Evolutionary conservation across 83 land plant species (phyloP).

Genomic region (Picea mariana): DNA sequence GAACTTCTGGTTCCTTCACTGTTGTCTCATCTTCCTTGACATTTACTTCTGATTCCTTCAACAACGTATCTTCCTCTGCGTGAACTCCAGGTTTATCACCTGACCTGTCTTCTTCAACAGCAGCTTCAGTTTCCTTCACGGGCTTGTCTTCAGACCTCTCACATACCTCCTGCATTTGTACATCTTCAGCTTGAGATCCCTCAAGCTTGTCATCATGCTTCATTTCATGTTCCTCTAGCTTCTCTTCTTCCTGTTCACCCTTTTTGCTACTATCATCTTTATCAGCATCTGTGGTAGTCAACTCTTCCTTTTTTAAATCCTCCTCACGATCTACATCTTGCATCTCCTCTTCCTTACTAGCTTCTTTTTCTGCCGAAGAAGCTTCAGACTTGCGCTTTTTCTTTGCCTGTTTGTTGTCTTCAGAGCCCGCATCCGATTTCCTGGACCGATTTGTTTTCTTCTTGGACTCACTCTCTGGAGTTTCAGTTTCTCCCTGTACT

Average conservation of each 20-base stretch:
- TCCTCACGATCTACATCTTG: neutral
- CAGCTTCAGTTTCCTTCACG: no score
- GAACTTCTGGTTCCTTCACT: neutral
- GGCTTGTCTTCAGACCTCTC: neutral
- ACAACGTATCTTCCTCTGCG: neutral
- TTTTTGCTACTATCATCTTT: neutral
- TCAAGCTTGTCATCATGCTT: constrained; percentile 6
- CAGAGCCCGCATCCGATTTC: neutral
- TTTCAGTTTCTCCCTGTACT: constrained; percentile 10
- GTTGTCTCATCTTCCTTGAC: neutral
- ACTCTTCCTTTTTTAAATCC: constrained; percentile 1
- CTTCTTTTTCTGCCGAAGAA: constrained; percentile 1
- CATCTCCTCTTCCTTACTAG: neutral
- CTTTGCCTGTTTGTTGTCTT: neutral
- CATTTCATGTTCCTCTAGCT: neutral
- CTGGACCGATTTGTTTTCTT: constrained; percentile 8
- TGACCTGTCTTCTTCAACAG: no score
- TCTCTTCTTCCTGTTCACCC: neutral
- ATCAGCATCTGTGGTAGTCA: neutral
- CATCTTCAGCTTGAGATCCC: neutral
- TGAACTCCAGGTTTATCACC: neutral
- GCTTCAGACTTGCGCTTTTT: neutral
- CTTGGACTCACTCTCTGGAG: constrained; percentile 7
- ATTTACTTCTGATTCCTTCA: neutral
- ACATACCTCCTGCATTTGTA: neutral